Conservation (phyloP, 164 flowering plant genomes). For the Macadamia integrifolia region DNA sequence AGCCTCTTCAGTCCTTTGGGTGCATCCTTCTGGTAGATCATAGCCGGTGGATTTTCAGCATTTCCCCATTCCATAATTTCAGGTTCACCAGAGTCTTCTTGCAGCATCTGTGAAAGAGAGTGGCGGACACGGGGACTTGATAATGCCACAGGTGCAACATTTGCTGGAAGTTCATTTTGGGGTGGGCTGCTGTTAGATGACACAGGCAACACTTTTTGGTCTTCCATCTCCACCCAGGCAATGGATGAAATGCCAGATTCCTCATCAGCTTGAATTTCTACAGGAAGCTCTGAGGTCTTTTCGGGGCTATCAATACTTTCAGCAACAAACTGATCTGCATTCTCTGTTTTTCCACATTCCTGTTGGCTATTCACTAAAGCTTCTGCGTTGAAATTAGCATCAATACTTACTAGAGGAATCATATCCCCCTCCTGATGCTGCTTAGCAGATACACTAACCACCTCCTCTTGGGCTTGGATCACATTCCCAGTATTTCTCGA, state of each 20-base stretch:
- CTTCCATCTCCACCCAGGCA: conserved; percentile 78
- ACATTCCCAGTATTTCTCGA: conserved; percentile 21
- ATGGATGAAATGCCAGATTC: conserved; percentile 55
- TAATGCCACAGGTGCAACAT: conserved; percentile 26
- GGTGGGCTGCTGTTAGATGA: conserved; percentile 18
- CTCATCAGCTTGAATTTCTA: conserved; percentile 36
- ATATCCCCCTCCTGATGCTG: conserved; percentile 24
- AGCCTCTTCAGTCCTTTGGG: conserved; percentile 91
- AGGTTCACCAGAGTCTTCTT: conserved; percentile 71
- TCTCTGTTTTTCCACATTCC: conserved; percentile 23
- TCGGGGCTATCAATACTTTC: conserved; percentile 20
- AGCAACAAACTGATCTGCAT: conserved; percentile 24
- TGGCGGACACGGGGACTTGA: conserved; percentile 73
- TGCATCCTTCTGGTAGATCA: conserved; percentile 71
- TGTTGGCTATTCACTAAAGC: conserved; percentile 20
- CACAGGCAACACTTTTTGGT: conserved; percentile 33
- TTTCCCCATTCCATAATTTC: conserved; percentile 78
- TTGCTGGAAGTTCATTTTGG: conserved; percentile 25
- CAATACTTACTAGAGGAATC: conserved; percentile 10
- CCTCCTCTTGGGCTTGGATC: conserved; percentile 31
- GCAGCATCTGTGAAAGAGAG: conserved; percentile 90
- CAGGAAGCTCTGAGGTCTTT: conserved; percentile 21
- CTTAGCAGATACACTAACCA: conserved; percentile 21
- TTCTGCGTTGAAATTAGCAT: conserved; percentile 31
- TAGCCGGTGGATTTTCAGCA: conserved; percentile 72